Base-by-base conservation (phyloP, 176 grass and related monocot species). In the Aegilops sharonensis region DNA sequence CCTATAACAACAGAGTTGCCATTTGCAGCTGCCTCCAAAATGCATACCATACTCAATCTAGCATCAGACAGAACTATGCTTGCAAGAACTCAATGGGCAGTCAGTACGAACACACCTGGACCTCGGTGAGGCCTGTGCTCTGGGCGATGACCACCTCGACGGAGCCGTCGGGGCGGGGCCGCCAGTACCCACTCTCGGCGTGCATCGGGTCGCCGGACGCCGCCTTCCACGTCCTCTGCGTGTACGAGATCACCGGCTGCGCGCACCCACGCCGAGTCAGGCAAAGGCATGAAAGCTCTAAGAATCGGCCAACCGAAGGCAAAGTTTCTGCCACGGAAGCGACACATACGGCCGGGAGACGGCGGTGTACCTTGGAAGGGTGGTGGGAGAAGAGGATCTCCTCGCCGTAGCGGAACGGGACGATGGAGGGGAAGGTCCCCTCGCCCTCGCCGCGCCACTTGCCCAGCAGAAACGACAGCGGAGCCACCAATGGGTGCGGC, bases 181-280 rank as follows among this genome's bases (percentile, higher is more conserved):
- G 93, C 95, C 93, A 98, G 83, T 95, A 98, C 54, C 95, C 95
- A 79, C 91, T 98, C 89, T 98, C 93, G 6, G 93, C 80, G 79
- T 98, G 95, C 95, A 98, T 98, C 21, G 91, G 93, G 80, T 98
- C 95, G 32, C 93, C 93, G 4, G 93, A 90, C 17, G 81, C 77
- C 65, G 89, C 69, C 85, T 90, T 95, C 95, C 93, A 95, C 54
- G 93, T 98, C 87, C 72, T 98, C 85, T 98, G 95, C 29, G 87
- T 90, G 77, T 95, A 98, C 17, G 95, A 89, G 77, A 98, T 95
- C 88, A 95, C 93, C 21, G 95, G 95, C 95, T 98, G 85, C 84
- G 32, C 5, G 47, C 31, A 15, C 61, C 47, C 35, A 24, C 32
- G 14, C 45, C 27, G 36, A 48, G 9, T 8, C 29, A 21, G 14